These are phyloP conservation scores for Pseudogymnoascus sp. DNA, from an alignment of 2,329 filamentous ascomycete species.

Conservation along the genomic window DNA sequence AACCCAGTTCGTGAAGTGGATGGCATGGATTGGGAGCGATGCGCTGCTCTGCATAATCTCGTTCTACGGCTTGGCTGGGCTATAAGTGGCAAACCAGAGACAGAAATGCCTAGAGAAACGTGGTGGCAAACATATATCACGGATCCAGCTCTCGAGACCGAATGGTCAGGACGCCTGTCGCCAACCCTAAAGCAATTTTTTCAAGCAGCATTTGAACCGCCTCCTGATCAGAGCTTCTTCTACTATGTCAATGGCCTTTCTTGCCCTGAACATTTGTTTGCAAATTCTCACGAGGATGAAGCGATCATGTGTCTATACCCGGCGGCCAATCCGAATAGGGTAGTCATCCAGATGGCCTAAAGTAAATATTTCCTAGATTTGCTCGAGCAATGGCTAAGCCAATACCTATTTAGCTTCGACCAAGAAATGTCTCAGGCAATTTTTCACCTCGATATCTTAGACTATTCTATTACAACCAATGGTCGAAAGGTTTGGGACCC, in stretches of 20 bases:
- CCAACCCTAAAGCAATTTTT: constrained; percentile 15
- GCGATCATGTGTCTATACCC: constrained; percentile 13
- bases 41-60: constrained; percentile 17
- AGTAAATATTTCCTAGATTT: background rate
- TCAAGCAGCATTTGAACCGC: constrained; percentile 9
- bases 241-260: constrained; percentile 14
- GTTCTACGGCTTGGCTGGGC: constrained; percentile 14
- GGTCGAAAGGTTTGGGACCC: constrained; percentile 17
- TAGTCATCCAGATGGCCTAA: constrained; percentile 12
- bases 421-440: constrained; percentile 13
- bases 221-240: constrained; percentile 14
- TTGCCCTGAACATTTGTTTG: constrained; percentile 9
- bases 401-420: constrained; percentile 13
- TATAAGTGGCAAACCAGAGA: background rate
- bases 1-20: constrained; percentile 8
- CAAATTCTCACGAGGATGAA: constrained; percentile 4
- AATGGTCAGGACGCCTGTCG: constrained; percentile 13
- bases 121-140: constrained; percentile 15
- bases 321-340: constrained; percentile 10
- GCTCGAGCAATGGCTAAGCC: background rate
- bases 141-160: constrained; percentile 9
- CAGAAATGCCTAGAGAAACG: constrained; percentile 10
- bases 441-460: constrained; percentile 11
- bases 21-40: constrained; percentile 17
- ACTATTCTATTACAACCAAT: constrained; percentile 11